Evolutionary conservation across 176 grass and related monocot species (phyloP).

Genomic region (Lolium rigidum): DNA sequence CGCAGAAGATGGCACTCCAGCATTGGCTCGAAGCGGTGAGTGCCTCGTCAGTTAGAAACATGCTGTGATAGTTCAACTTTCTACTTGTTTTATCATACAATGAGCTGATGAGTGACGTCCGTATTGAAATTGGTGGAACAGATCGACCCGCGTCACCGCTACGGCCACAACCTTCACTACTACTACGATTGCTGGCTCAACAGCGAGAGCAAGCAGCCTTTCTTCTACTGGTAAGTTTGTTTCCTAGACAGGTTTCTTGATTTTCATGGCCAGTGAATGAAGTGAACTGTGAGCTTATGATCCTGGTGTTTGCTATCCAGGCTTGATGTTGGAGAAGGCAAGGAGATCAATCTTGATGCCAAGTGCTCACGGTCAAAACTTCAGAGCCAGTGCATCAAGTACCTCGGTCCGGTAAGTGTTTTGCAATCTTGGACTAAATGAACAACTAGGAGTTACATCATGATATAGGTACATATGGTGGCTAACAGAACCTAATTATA

Average conservation of each 20-base stretch:
- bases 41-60: neutral
- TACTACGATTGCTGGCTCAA: slow-evolving; percentile 23
- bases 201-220: slow-evolving; percentile 87
- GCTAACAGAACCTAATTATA: slow-evolving; percentile 4
- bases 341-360: slow-evolving; percentile 72
- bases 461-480: neutral
- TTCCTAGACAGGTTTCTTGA: neutral
- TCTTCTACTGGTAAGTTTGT: slow-evolving; percentile 88
- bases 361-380: slow-evolving; percentile 72
- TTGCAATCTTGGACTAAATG: neutral
- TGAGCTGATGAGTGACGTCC: slow-evolving; percentile 18
- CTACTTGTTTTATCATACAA: neutral
- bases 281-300: slow-evolving; percentile 12
- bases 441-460: neutral
- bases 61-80: neutral
- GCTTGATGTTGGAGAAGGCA: slow-evolving; percentile 91
- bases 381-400: slow-evolving; percentile 87
- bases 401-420: slow-evolving; percentile 84
- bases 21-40: slow-evolving; percentile 91
- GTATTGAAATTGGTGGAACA: slow-evolving; percentile 38
- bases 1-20: slow-evolving; percentile 79
- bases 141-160: slow-evolving; percentile 95
- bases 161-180: slow-evolving; percentile 87
- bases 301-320: slow-evolving; percentile 30
- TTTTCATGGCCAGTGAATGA: neutral